These are phyloP conservation scores for Chlamydomonas sp. DNA, from an alignment of 139 green algal species.

Conservation along the genomic window DNA sequence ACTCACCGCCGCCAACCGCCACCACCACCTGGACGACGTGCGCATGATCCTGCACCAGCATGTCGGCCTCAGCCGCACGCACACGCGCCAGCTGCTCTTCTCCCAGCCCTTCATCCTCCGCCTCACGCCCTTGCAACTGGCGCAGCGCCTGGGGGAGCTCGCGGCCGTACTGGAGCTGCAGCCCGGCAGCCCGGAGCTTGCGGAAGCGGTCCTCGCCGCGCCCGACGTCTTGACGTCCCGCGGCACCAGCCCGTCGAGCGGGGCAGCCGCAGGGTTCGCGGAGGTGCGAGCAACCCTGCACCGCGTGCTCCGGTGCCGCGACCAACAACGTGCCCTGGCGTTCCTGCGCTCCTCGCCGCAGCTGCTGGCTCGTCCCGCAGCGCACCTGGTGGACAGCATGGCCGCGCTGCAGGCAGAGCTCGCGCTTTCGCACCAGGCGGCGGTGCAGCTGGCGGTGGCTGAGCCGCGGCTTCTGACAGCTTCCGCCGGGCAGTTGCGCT, in stretches of 20 bases:
- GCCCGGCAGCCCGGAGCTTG: background rate
- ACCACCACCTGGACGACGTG: background rate
- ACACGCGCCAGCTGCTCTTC: background rate
- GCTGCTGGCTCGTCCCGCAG: background rate
- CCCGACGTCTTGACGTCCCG: constrained; percentile 1
- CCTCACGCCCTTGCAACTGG: background rate
- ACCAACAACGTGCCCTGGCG: background rate
- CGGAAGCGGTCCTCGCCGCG: background rate
- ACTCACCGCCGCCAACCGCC: background rate
- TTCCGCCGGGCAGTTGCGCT: background rate
- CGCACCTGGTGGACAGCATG: background rate
- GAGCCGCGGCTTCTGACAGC: background rate
- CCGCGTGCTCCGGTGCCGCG: background rate
- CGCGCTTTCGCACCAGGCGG: background rate
- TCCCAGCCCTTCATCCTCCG: background rate
- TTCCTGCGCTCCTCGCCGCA: background rate
- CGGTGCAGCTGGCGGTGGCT: background rate
- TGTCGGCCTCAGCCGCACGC: background rate
- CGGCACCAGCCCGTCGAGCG: no score
- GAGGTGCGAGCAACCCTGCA: background rate
- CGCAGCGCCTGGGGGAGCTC: background rate
- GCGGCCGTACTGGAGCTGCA: background rate
- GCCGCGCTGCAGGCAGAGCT: constrained; percentile 10
- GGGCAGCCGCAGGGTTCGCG: no score
- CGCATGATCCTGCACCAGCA: background rate